Evolutionary conservation across 2,329 filamentous ascomycete species (phyloP).

Genomic region (Chrysoporthe cubensis): DNA sequence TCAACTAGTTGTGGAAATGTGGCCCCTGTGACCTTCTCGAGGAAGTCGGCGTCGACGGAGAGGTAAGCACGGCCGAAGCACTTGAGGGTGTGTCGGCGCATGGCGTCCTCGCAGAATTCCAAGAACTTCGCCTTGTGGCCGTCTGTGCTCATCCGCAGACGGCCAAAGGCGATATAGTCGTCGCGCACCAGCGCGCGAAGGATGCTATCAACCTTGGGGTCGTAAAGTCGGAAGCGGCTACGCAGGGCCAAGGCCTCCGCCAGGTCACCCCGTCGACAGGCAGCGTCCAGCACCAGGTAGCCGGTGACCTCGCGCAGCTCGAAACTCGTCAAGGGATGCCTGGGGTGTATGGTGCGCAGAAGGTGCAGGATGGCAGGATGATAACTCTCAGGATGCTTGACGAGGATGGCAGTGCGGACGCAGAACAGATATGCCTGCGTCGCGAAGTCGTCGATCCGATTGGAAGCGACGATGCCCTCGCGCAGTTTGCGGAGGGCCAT

Average conservation of each 20-base stretch:
- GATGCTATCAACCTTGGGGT: slow-evolving; percentile 69
- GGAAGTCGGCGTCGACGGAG: slow-evolving; percentile 66
- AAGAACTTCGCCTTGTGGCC: slow-evolving; percentile 79
- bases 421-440: slow-evolving; percentile 92
- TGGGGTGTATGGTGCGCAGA: slow-evolving; percentile 70
- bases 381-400: slow-evolving; percentile 84
- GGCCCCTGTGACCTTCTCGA: slow-evolving; percentile 70
- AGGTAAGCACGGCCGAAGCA: slow-evolving; percentile 85
- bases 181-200: slow-evolving; percentile 75
- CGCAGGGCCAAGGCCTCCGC: slow-evolving; percentile 73
- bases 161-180: slow-evolving; percentile 81
- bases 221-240: slow-evolving; percentile 62
- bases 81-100: slow-evolving; percentile 79
- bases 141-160: slow-evolving; percentile 72
- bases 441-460: slow-evolving; percentile 78
- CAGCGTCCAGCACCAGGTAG: slow-evolving; percentile 85
- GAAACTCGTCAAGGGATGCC: slow-evolving; percentile 68
- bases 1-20: slow-evolving; percentile 73
- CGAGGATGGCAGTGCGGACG: slow-evolving; percentile 80
- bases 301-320: slow-evolving; percentile 80
- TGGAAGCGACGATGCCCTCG: slow-evolving; percentile 82
- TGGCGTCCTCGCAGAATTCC: slow-evolving; percentile 76
- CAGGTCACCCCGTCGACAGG: slow-evolving; percentile 79
- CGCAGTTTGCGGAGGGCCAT: slow-evolving; percentile 88
- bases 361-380: slow-evolving; percentile 84